Evolutionary conservation across 2,329 filamentous ascomycete genomes (phyloP), one percentile per base, ranked within the genome.

Genomic region (Fusarium hainanense): DNA sequence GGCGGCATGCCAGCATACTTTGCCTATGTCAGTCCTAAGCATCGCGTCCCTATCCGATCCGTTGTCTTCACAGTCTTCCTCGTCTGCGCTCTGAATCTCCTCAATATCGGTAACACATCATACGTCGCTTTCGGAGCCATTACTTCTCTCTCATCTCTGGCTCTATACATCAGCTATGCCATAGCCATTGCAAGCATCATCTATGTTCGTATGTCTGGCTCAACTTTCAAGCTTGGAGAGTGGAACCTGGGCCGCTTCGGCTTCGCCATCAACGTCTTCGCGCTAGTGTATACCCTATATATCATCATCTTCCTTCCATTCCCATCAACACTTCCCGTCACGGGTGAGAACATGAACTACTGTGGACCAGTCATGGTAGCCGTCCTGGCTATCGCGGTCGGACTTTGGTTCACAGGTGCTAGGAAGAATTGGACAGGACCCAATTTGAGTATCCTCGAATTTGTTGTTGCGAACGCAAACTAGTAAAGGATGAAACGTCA

Each of bases 251-350:
- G 72, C 3, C 55, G 61, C 2, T 73, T 58, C 0, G 70, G 72
- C 1, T 25, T 72, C 10, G 52, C 63, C 6, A 16, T 73, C 20
- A 74, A 74, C 27, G 6, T 51, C 1, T 74, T 74, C 28, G 72
- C 72, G 21, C 46, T 74, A 23, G 32, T 72, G 3, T 74, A 74
- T 18, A 74, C 72, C 8, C 46, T 74, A 1, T 74, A 74, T 3
- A 60, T 74, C 8, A 74, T 74, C 7, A 47, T 74, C 13, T 74
- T 74, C 50, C 72, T 74, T 14, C 72, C 72, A 10, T 74, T 74
- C 54, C 72, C 72, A 3, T 74, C 72, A 2, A 64, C 70, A 0
- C 16, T 74, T 6, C 72, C 72, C 1, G 72, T 74, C 4, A 74
- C 72, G 9, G 66, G 51, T 1, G 51, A 64, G 2, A 70, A 68